Conservation (phyloP, 306 rosid genomes). For the Chamaecrista fasciculata region DNA sequence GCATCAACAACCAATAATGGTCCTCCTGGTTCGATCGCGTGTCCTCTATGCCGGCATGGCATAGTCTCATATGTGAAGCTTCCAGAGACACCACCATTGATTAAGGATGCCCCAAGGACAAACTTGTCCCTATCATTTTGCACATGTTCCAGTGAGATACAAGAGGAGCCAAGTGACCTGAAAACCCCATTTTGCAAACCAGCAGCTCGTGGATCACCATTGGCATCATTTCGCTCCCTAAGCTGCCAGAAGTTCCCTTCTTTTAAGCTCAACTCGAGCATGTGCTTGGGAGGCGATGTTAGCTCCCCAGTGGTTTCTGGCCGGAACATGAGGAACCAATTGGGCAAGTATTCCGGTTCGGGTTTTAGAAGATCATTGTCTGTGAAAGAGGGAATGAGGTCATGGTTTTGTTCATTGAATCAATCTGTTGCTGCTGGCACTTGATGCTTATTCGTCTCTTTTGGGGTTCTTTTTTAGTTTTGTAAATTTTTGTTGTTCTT, state of each 20-base stretch:
- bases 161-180: conserved; percentile 49
- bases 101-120: conserved; percentile 48
- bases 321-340: conserved; percentile 41
- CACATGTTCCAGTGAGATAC: conserved; percentile 54
- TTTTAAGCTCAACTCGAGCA: conserved; percentile 47
- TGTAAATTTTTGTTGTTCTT: neutral
- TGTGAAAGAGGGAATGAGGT: conserved; percentile 51
- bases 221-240: conserved; percentile 51
- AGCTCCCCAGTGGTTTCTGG: conserved; percentile 57
- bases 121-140: conserved; percentile 69
- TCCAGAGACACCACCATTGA: conserved; percentile 41
- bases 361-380: conserved; percentile 57
- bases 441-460: conserved; percentile 57
- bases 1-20: conserved; percentile 41
- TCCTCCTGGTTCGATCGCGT: conserved; percentile 83
- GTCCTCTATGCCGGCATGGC: conserved; percentile 91
- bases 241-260: conserved; percentile 72
- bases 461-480: neutral
- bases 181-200: conserved; percentile 63
- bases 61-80: conserved; percentile 82
- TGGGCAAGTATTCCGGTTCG: conserved; percentile 51
- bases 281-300: conserved; percentile 67
- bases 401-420: conserved; percentile 74
- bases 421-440: conserved; percentile 59
- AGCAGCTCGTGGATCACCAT: conserved; percentile 39